phyloP scores from a whole-genome alignment of 306 rosid species.

The Acacia confusa region DNA sequence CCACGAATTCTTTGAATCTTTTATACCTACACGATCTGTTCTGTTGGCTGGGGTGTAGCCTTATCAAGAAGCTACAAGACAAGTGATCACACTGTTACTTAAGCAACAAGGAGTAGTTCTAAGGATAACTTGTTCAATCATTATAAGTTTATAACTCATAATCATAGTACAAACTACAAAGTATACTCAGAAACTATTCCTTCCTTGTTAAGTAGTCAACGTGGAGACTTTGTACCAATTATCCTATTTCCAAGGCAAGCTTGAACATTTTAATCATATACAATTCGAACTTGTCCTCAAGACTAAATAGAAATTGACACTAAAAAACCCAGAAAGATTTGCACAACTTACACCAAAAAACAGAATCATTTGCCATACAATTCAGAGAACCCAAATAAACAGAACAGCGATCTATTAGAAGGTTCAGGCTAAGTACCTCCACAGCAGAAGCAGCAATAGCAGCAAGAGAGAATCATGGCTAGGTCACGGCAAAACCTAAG shows the following conservation, averaged over 20 bases:
- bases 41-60: background rate
- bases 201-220: background rate
- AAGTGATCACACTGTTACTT: background rate
- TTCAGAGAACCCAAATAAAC: constrained; percentile 20
- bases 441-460: constrained; percentile 57
- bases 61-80: background rate
- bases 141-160: background rate
- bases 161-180: background rate
- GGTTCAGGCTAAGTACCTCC: constrained; percentile 33
- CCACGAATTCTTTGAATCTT: background rate
- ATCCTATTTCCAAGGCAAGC: background rate
- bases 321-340: background rate
- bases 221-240: background rate
- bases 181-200: background rate
- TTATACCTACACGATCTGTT: background rate
- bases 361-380: background rate
- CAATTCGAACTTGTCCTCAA: background rate
- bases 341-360: background rate
- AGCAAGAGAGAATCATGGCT: constrained; percentile 41
- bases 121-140: background rate
- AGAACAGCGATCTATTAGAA: background rate
- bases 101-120: background rate
- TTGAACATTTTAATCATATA: background rate
- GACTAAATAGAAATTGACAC: background rate
- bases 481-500: constrained; percentile 31